Base-by-base conservation (phyloP, 306 rosid species). In the Begonia loranthoides region DNA sequence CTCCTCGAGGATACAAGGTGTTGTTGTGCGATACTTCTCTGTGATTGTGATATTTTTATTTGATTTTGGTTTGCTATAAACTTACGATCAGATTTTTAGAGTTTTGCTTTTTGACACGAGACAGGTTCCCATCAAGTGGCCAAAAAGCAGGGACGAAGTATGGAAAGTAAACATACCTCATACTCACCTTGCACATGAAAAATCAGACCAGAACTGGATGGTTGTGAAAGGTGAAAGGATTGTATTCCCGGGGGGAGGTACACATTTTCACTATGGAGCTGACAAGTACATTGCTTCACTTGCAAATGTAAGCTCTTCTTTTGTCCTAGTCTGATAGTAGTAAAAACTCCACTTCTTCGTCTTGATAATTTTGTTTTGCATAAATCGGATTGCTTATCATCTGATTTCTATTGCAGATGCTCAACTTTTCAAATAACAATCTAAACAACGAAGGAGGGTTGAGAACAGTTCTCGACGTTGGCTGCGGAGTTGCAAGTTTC, bases 221-320 rank as follows among this genome's bases (percentile, higher is more conserved):
- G 71, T 83, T 78, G 96, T 70, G 49, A 83, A 78, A 51, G 89
- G 96, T 63, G 93, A 92, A 59, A 92, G 74, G 72, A 92, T 92
- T 48, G 45, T 52, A 17, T 92, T 92, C 60, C 96, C 94, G 52
- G 96, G 99, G 52, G 99, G 99, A 14, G 99, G 99, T 55, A 92
- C 99, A 44, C 99, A 92, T 79, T 92, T 92, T 75, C 99, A 92
- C 70, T 67, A 79, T 49, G 99, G 99, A 71, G 99, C 99, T 51
- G 89, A 80, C 64, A 92, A 80, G 72, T 92, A 87, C 74, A 92
- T 86, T 68, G 88, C 96, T 19, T 63, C 93, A 61, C 86, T 92
- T 68, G 99, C 96, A 69, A 92, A 80, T 70, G 97, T 85, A 76
- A 85, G 90, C 59, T 44, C 52, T 28, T 19, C 2, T 34, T 45